Evolutionary conservation across 2,329 filamentous ascomycete genomes (phyloP).

Genomic region (Exophiala dermatitidis): DNA sequence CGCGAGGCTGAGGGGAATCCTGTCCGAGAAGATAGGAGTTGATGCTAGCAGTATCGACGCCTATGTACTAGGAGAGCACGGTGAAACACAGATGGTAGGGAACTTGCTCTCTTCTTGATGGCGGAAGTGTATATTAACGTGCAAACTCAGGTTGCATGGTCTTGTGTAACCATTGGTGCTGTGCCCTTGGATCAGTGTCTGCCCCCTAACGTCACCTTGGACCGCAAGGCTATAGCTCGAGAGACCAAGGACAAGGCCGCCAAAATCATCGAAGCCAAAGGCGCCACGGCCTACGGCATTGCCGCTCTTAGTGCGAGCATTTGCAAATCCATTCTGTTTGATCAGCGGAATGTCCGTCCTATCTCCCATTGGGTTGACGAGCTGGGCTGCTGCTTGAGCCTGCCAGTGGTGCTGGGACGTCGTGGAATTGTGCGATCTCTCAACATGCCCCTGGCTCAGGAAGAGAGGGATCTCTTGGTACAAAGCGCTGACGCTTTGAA

Average conservation of each 20-base stretch:
- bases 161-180: slow-evolving; percentile 38
- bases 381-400: slow-evolving; percentile 44
- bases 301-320: slow-evolving; percentile 44
- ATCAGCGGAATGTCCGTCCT: slow-evolving; percentile 42
- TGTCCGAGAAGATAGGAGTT: slow-evolving; percentile 26
- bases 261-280: slow-evolving; percentile 45
- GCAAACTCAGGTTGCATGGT: slow-evolving; percentile 37
- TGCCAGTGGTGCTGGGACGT: slow-evolving; percentile 45
- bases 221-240: slow-evolving; percentile 35
- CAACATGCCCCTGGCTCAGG: slow-evolving; percentile 20
- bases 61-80: slow-evolving; percentile 46
- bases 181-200: slow-evolving; percentile 36
- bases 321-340: slow-evolving; percentile 46
- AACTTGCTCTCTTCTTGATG: neutral
- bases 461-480: slow-evolving; percentile 19
- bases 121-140: neutral
- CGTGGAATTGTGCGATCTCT: slow-evolving; percentile 39
- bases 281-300: slow-evolving; percentile 46
- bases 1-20: slow-evolving; percentile 35
- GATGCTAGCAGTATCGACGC: slow-evolving; percentile 34
- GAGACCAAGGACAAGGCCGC: slow-evolving; percentile 44
- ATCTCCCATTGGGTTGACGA: slow-evolving; percentile 46
- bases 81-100: slow-evolving; percentile 41
- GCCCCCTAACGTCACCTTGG: slow-evolving; percentile 26
- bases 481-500: slow-evolving; percentile 17